Percentiles rank a stretch among this genome's conserved stretches.
Conservation (phyloP, 768 basidiomycete species). For the Leccinum pellstonianum region DNA sequence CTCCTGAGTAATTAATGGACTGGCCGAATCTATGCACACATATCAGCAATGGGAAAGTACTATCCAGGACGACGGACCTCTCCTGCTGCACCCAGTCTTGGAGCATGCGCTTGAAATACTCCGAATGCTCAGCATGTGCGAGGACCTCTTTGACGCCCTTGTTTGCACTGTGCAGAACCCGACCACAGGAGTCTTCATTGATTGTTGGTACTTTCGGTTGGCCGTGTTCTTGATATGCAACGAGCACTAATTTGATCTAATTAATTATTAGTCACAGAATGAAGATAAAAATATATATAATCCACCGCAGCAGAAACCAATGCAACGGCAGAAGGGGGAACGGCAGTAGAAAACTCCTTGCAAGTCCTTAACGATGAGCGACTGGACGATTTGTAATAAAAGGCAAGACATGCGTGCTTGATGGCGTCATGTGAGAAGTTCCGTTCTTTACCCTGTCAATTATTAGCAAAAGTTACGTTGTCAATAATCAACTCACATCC, state of each 20-base stretch:
- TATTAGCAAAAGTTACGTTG: background rate
- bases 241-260: background rate
- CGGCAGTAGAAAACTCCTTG: background rate
- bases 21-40: background rate
- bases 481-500: background rate
- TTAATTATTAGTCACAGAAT: background rate
- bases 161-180: background rate
- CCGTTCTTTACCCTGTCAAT: no score
- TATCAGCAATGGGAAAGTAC: no score
- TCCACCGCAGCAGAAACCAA: background rate
- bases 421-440: no score
- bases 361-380: background rate
- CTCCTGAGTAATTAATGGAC: background rate
- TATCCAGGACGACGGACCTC: no score
- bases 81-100: no score
- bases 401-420: no score
- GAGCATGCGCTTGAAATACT: no score
- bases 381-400: background rate
- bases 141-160: background rate
- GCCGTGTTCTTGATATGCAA: background rate
- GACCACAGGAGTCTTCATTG: background rate
- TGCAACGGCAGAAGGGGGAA: background rate
- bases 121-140: no score
- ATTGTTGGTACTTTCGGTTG: background rate
- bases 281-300: background rate